Conservation (phyloP, 768 basidiomycete genomes). For the Mycena alexandri region DNA sequence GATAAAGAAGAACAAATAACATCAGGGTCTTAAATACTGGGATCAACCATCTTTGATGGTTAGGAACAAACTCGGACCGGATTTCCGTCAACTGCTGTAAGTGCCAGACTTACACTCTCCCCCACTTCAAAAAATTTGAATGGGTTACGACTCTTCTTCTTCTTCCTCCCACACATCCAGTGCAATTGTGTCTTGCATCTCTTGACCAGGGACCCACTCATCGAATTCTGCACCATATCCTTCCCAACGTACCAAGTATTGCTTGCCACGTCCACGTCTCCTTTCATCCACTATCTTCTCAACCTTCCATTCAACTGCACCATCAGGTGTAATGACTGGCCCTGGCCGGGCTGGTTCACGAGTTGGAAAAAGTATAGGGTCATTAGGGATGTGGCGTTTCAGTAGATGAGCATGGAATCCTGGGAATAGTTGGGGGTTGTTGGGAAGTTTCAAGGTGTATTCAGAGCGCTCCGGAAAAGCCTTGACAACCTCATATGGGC, state of each 20-base stretch:
- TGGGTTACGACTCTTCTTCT: background rate
- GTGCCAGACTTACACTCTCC: slow-evolving; percentile 5
- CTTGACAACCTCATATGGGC: slow-evolving; percentile 23
- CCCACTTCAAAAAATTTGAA: slow-evolving; percentile 6
- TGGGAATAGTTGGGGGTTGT: slow-evolving; percentile 28
- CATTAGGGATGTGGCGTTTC: slow-evolving; percentile 4
- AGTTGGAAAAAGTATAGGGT: slow-evolving; percentile 9
- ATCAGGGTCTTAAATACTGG: no score
- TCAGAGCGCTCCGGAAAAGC: slow-evolving; percentile 22
- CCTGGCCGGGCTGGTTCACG: slow-evolving; percentile 10
- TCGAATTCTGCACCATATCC: slow-evolving; percentile 48
- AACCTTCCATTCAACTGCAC: slow-evolving; percentile 18
- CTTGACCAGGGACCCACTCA: slow-evolving; percentile 41
- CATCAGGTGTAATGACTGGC: slow-evolving; percentile 18
- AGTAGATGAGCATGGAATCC: slow-evolving; percentile 39
- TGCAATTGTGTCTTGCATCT: slow-evolving; percentile 41
- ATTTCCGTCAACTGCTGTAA: background rate
- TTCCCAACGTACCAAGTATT: slow-evolving; percentile 49
- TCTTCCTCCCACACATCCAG: slow-evolving; percentile 33
- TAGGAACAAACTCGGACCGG: no score
- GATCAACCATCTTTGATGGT: no score
- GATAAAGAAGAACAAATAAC: no score
- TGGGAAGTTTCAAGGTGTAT: slow-evolving; percentile 19
- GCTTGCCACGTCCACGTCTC: slow-evolving; percentile 41
- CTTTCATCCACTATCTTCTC: slow-evolving; percentile 4